Evolutionary conservation across 2,329 filamentous ascomycete genomes (phyloP).

Genomic region (Aphanocladium album): DNA sequence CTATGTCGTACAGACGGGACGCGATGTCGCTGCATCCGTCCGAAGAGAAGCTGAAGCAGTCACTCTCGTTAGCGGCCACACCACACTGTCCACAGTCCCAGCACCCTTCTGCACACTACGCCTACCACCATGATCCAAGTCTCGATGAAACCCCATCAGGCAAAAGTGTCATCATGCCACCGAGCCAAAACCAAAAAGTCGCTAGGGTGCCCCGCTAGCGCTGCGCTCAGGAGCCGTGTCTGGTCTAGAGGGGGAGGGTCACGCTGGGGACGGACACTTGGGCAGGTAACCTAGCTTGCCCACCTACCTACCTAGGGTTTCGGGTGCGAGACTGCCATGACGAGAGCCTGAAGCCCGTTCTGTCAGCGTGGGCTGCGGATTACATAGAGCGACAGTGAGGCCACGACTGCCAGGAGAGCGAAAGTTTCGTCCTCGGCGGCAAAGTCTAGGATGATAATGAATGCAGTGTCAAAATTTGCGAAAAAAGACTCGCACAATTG

Average conservation of each 20-base stretch:
- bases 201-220: not conserved
- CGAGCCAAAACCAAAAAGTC: conserved; percentile 6
- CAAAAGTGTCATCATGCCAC: conserved; percentile 5
- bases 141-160: conserved; percentile 9
- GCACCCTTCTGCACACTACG: not conserved
- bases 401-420: not conserved
- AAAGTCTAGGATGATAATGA: not conserved
- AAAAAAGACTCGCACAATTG: too few relatives aligned
- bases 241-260: not conserved
- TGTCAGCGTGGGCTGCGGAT: not conserved
- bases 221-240: not conserved
- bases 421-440: not conserved
- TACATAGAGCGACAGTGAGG: not conserved
- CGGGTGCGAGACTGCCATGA: not conserved
- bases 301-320: not conserved
- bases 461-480: not conserved
- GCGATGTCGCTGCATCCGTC: not conserved
- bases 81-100: not conserved
- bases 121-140: not conserved
- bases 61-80: not conserved
- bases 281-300: too few relatives aligned
- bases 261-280: not conserved
- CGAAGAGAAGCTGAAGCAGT: not conserved
- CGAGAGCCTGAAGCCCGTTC: not conserved
- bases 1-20: not conserved